Evolutionary conservation across 2,329 filamentous ascomycete species (phyloP), one percentile per base, ranked within the genome.

Genomic region (Fusarium sp.): DNA sequence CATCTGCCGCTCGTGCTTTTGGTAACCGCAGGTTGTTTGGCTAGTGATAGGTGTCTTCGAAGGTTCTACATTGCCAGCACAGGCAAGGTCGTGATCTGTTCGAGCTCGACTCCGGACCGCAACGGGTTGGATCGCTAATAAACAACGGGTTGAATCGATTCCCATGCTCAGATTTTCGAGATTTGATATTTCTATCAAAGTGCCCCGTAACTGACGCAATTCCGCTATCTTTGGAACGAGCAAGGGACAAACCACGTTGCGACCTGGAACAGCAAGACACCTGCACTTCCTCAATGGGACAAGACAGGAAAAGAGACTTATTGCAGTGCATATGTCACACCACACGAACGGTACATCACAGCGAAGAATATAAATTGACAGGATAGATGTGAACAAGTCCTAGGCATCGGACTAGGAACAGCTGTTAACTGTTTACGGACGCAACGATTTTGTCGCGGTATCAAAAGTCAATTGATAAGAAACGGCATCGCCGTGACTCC

Each of bases 81-180:
- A 62, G 54, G 57, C 60, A 66, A 51, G 50, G 36, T 42, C 30
- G 68, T 63, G 63, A 59, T 56, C 65, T 49, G 39, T 54, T 49
- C 45, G 57, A 60, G 58, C 56, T 56, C 49, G 45, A 53, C 57
- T 60, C 59, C 23, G 40, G 56, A 55, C 56, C 17, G 53, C 57
- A 44, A 56, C 68, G 50, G 65, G 50, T 47, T 62, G 56, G 48
- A 65, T 71, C 66, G 72, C 67, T 72, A 68, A 72, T 72, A 72
- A 72, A 68, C 68, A 62, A 44, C 58, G 44, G 46, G 52, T 65
- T 65, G 59, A 68, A 60, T 53, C 67, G 54, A 60, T 61, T 56
- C 55, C 45, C 38, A 57, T 67, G 48, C 42, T 57, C 50, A 44
- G 30, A 42, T 65, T 65, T 56, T 62, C 43, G 23, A 64, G 47